A percentile compares a stretch with the other conserved stretches of the same genome.
Conservation (phyloP, 345 rosid species). For the Physaria fendleri region DNA sequence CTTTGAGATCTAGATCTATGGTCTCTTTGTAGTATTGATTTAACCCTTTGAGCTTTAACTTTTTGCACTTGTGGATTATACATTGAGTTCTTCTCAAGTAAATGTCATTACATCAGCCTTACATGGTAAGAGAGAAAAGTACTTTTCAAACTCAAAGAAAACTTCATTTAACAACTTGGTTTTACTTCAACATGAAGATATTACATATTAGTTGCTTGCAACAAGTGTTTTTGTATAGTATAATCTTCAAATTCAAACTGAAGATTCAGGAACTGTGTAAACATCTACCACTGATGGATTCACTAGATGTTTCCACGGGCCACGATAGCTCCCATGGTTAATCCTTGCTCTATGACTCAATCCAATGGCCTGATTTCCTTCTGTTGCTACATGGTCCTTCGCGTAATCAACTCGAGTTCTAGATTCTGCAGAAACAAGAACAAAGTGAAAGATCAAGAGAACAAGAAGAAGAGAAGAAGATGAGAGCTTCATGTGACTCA, state of each 20-base stretch:
- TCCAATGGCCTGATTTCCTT: not conserved
- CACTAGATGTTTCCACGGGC: conserved; percentile 18
- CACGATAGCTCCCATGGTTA: conserved; percentile 30
- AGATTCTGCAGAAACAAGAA: conserved; percentile 21
- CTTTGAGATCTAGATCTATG: conserved; percentile 14
- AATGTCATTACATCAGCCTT: conserved; percentile 7
- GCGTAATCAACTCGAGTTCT: not conserved
- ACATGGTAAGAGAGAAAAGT: conserved; percentile 13
- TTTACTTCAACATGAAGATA: conserved; percentile 31
- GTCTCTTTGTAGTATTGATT: not conserved
- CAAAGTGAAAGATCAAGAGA: conserved; percentile 4
- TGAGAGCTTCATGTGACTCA: conserved; percentile 26
- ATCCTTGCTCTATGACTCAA: conserved; percentile 10
- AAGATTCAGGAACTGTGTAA: conserved; percentile 25
- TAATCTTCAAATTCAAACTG: conserved; percentile 12
- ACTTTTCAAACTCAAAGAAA: conserved; percentile 10
- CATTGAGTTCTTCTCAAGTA: conserved; percentile 27
- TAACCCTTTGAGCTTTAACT: conserved; percentile 8
- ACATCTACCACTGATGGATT: conserved; percentile 10
- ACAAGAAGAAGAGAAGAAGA: conserved; percentile 12
- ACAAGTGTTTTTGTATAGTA: conserved; percentile 4
- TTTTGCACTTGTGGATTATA: conserved; percentile 11
- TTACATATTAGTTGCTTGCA: conserved; percentile 6
- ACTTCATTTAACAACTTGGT: conserved; percentile 19
- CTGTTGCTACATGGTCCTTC: not conserved